Evolutionary conservation across 192 early-diverging fungal genomes (phyloP).

Genomic region (Coemansia sp.): DNA sequence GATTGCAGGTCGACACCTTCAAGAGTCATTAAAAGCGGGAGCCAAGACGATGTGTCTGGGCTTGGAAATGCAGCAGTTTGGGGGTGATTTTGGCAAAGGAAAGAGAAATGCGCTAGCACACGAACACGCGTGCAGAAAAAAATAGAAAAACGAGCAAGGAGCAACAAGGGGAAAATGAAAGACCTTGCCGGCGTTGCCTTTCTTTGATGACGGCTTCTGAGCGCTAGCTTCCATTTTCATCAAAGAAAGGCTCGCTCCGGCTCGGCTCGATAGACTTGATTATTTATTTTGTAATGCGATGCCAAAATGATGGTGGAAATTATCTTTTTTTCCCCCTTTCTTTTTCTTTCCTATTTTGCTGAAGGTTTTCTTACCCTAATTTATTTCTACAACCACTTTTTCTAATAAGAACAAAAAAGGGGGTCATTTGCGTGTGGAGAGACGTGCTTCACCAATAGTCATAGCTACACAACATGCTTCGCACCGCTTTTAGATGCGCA

Average conservation of each 20-base stretch:
- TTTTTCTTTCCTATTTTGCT: not conserved
- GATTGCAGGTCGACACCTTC: constrained; percentile 39
- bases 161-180: no score
- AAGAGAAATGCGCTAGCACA: not conserved
- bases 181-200: no score
- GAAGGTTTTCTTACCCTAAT: not conserved
- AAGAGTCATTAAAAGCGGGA: constrained; percentile 21
- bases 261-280: no score
- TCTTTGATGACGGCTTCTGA: no score
- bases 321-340: not conserved
- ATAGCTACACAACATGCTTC: constrained; percentile 9
- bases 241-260: no score
- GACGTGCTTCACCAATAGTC: not conserved
- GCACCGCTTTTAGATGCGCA: constrained; percentile 6
- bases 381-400: not conserved
- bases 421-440: not conserved
- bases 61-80: not conserved
- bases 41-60: constrained; percentile 5
- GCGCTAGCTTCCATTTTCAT: no score
- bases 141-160: no score
- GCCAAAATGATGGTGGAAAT: not conserved
- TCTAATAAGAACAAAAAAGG: not conserved
- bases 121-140: no score
- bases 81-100: not conserved
- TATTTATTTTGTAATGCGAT: not conserved